Evolutionary conservation across 805 yeast genomes (phyloP), one percentile per base, ranked within the genome.

Genomic region (Metschnikowia hibisci): DNA sequence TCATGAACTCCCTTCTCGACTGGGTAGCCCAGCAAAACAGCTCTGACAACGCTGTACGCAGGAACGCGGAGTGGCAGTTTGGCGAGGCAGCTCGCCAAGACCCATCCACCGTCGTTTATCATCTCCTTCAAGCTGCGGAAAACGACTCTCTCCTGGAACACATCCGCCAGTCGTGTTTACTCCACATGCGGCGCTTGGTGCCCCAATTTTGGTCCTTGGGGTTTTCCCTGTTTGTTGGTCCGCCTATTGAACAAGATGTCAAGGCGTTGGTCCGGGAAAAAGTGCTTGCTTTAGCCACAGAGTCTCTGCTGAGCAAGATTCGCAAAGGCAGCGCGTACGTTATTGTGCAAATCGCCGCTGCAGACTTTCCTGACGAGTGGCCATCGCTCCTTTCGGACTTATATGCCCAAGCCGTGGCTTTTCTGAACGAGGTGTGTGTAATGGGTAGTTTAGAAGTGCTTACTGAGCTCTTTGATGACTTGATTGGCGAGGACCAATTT

Each of bases 341-440:
- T 12, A 77, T 89, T 13, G 85, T 85, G 4, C 95, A 86, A 55
- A 86, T 91, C 12, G 88, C 96, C 0, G 84, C 85, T 3, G 85
- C 82, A 1, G 99, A 91, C 57, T 91, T 78, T 56, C 99, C 99
- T 0, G 98, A 93, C 57, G 95, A 88, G 58, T 91, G 98, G 98
- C 96, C 97, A 0, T 74, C 71, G 16, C 66, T 90, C 36, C 58
- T 86, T 43, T 56, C 63, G 27, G 61, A 61, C 6, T 55, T 87
- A 15, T 81, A 80, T 53, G 56, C 56, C 1, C 60, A 62, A 22
- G 69, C 77, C 28, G 54, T 61, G 8, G 56, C 67, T 8, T 56
- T 59, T 27, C 44, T 46, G 4, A 54, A 67, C 41, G 50, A 54
- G n/a, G 54, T 44, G 32, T 62, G 66, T 18, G 56, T 77, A 26